Base-by-base conservation (phyloP, 1,139 yeast species). In the Geotrichum histeridarum region DNA sequence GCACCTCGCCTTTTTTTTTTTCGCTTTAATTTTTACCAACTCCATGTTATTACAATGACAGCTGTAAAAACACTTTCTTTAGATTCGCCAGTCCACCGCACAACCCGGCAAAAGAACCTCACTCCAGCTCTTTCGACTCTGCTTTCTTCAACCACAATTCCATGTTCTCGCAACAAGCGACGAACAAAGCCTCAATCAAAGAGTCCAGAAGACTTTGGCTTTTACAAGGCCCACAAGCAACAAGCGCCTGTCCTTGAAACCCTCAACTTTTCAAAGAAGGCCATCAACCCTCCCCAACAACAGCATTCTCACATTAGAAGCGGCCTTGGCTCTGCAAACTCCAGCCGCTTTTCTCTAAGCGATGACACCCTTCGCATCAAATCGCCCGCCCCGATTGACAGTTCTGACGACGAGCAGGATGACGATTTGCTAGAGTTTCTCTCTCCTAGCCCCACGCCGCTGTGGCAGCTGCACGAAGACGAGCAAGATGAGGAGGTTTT, bases 71-170 rank as follows among this genome's bases (percentile, higher is more conserved):
- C 32, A 6, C 39, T 31, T 11, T 30, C 41, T 8, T 33, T 37
- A 6, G 12, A 11, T 30, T 15, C 17, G 14, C 18, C 48, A 22
- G 27, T 31, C 35, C 54, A 51, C 48, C 50, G 47, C 17, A 15
- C 8, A 64, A 8, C 58, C 48, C 57, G 57, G n/a, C 63, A 63
- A 36, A 56, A 64, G 48, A 57, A 54, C 37, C 54, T 62, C 44
- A 51, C 61, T 37, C 66, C 65, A 35, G 65, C 65, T 7, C 51
- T 63, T 52, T 56, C 65, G 14, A 57, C 56, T 17, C 58, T 63
- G 30, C 52, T 63, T 9, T 58, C 61, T 5, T 49, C 64, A 9
- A 63, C 66, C 11, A 61, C 62, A 11, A 63, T 63, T 17, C 65
- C 66, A 8, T 33, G 43, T 15, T 11, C 50, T 1, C 42, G 39